Percentiles rank a stretch among this genome's conserved stretches.
Conservation (phyloP, 2,329 filamentous ascomycete genomes). For the Onygena corvina region DNA sequence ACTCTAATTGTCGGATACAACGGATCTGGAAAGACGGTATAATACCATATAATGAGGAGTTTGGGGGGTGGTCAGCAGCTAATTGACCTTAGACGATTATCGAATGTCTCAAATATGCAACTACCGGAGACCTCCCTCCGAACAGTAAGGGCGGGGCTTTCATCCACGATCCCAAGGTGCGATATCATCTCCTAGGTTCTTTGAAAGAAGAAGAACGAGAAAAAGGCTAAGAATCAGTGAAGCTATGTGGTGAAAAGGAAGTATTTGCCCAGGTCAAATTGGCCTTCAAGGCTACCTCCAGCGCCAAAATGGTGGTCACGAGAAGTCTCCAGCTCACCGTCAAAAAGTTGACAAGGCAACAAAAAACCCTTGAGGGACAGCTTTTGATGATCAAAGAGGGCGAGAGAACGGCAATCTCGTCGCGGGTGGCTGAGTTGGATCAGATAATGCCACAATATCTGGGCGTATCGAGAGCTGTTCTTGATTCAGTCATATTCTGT, state of each 20-base stretch:
- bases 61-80: not conserved
- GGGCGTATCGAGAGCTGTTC: slow-evolving; percentile 76
- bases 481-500: slow-evolving; percentile 95
- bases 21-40: slow-evolving; percentile 83
- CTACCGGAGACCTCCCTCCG: slow-evolving; percentile 82
- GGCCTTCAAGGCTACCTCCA: slow-evolving; percentile 67
- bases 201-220: not conserved
- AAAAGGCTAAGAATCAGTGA: slow-evolving; percentile 9
- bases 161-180: slow-evolving; percentile 86
- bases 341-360: slow-evolving; percentile 62
- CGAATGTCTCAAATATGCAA: slow-evolving; percentile 95
- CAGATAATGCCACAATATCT: slow-evolving; percentile 72
- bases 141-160: slow-evolving; percentile 85
- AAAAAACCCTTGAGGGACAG: slow-evolving; percentile 76
- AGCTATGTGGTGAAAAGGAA: slow-evolving; percentile 73
- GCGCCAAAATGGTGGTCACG: slow-evolving; percentile 68
- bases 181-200: not conserved
- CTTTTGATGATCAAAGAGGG: slow-evolving; percentile 66
- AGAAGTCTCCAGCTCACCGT: slow-evolving; percentile 75
- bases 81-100: slow-evolving; percentile 62
- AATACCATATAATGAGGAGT: slow-evolving; percentile 11
- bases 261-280: slow-evolving; percentile 86
- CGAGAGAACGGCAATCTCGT: slow-evolving; percentile 66
- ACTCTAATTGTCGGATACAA: slow-evolving; percentile 96
- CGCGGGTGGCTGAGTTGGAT: slow-evolving; percentile 68